These are phyloP conservation scores for Excoecaria cochinchinensis DNA, from an alignment of 345 rosid species.

Conservation along the genomic window DNA sequence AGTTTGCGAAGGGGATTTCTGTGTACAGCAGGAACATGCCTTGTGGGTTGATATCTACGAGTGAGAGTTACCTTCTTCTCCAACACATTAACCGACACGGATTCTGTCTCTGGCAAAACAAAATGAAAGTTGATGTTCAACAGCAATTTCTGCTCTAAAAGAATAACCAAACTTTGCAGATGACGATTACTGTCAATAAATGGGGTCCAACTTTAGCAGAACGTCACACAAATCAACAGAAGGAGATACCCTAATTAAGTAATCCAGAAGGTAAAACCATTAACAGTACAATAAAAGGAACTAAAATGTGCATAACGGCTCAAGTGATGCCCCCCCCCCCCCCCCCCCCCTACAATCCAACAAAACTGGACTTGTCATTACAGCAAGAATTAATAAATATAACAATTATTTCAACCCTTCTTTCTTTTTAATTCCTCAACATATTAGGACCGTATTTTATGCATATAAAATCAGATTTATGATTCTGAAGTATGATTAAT, in stretches of 20 bases:
- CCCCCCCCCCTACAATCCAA: neutral
- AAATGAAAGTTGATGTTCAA: neutral
- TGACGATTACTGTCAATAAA: neutral
- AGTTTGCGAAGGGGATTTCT: slow-evolving; percentile 47
- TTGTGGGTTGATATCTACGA: slow-evolving; percentile 46
- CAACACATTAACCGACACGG: slow-evolving; percentile 56
- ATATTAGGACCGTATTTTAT: neutral
- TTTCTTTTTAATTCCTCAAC: neutral
- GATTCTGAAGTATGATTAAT: neutral
- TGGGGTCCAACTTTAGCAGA: slow-evolving; percentile 10
- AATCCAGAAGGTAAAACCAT: neutral
- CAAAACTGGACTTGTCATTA: neutral
- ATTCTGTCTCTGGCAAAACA: slow-evolving; percentile 61
- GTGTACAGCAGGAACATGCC: slow-evolving; percentile 31
- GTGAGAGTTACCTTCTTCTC: slow-evolving; percentile 80
- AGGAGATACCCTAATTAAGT: neutral
- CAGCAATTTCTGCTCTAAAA: neutral
- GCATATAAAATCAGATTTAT: neutral
- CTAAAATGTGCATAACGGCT: neutral
- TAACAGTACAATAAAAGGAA: neutral
- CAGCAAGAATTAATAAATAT: neutral
- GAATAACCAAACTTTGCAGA: neutral
- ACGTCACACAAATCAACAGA: neutral
- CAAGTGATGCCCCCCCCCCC: neutral
- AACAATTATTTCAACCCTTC: neutral